These are phyloP conservation scores for Saturnispora sanitii DNA, from an alignment of 805 yeast genomes.

Conservation along the genomic window DNA sequence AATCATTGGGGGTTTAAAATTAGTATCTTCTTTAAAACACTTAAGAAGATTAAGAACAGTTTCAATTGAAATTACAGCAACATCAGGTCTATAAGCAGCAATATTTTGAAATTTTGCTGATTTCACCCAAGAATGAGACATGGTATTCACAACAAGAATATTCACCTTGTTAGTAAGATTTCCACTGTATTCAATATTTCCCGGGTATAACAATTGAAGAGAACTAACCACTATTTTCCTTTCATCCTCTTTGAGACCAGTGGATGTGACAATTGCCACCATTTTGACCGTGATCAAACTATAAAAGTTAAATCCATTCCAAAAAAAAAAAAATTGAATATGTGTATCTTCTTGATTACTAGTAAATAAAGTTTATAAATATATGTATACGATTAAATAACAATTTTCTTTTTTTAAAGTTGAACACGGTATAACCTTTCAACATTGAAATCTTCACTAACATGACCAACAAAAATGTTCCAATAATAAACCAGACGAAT, in stretches of 20 bases:
- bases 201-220: conserved; percentile 14
- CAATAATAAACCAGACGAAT: conserved; percentile 48
- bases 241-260: conserved; percentile 17
- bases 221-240: conserved; percentile 12
- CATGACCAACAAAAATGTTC: conserved; percentile 67
- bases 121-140: conserved; percentile 21
- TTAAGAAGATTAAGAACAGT: conserved; percentile 44
- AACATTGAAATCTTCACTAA: conserved; percentile 25
- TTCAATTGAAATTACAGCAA: conserved; percentile 41
- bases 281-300: no score
- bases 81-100: conserved; percentile 43
- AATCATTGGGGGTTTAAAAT: conserved; percentile 1
- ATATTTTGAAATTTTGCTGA: conserved; percentile 48
- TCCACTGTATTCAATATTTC: conserved; percentile 13
- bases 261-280: conserved; percentile 20
- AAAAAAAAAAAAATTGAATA: no score
- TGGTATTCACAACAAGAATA: conserved; percentile 19
- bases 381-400: background rate
- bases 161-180: conserved; percentile 23
- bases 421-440: conserved; percentile 21
- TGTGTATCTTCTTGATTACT: no score
- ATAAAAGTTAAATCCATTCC: no score
- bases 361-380: conserved; percentile 5
- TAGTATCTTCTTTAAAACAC: conserved; percentile 30
- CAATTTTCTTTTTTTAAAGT: background rate